Evolutionary conservation across 176 grass and related monocot species (phyloP), one percentile per base, ranked within the genome.

Genomic region (Eremochloa ophiuroides): DNA sequence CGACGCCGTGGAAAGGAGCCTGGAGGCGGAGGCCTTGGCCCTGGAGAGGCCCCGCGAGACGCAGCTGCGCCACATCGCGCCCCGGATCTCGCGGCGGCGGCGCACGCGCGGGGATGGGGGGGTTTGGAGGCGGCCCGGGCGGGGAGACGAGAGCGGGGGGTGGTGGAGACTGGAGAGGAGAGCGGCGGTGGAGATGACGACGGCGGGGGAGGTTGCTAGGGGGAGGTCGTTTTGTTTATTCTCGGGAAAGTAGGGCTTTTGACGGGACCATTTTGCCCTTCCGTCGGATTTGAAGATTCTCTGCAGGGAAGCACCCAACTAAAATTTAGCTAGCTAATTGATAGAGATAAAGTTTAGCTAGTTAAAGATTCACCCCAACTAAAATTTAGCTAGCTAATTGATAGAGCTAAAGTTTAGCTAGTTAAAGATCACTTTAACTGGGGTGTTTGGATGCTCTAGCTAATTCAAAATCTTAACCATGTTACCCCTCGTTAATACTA

Each of bases 11-110:
- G 92, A 90, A 81, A 88, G 66, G 80, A 79, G 84, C 87, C 87
- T 81, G 64, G 82, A 59, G 46, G 90, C 75, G 26, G 84, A 80
- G 75, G 61, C 76, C 80, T 50, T 94, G 87, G 75, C 85, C 74
- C 25, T 73, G 50, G 90, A 91, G 76, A 94, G 84, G 83, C 76
- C 83, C 25, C 83, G 85, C 31, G 92, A 91, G 72, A 98, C 74
- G 83, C 90, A 98, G 81, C 86, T 39, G 44, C 92, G 95, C 92
- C 95, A 98, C 92, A 94, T 98, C 65, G 76, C 77, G 40, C n/a
- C 46, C 48, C 4, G 29, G 71, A 81, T 76, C 87, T 75, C 81
- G 26, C 76, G 23, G 48, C 75, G 9, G 27, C 64, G 48, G 33
- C 25, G 68, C 35, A 17, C 16, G 60, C 17, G 60, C 16, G 69